Conservation (phyloP, 2,329 filamentous ascomycete genomes). For the Pseudogymnoascus sp. region DNA sequence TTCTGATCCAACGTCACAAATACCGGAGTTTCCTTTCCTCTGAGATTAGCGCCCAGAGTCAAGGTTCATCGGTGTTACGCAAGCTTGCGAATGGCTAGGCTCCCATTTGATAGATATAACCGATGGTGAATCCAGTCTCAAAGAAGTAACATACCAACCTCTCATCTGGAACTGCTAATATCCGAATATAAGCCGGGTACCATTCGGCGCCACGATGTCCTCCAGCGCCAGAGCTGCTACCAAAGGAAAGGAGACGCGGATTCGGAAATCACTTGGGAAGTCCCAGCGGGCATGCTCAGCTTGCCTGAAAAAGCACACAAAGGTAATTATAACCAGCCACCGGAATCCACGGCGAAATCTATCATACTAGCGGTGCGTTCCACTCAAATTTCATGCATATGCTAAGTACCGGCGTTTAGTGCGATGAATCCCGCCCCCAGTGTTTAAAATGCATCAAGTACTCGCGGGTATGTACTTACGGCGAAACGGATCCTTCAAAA, state of each 20-base stretch:
- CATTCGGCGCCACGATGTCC: background rate
- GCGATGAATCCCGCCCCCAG: background rate
- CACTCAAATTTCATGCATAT: background rate
- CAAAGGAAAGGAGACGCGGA: background rate
- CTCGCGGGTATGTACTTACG: background rate
- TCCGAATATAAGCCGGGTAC: background rate
- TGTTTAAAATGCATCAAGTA: conserved; percentile 7
- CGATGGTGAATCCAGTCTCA: background rate
- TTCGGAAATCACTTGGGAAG: background rate
- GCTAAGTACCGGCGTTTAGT: background rate
- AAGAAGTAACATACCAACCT: background rate
- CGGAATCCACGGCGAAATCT: background rate
- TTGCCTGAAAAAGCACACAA: background rate
- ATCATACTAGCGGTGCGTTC: background rate
- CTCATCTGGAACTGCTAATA: background rate
- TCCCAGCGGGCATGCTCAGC: background rate
- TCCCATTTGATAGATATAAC: conserved; percentile 1
- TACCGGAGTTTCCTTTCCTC: background rate
- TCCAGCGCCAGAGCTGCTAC: background rate
- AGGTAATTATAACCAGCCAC: background rate
- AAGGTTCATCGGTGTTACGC: background rate
- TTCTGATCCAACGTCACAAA: background rate
- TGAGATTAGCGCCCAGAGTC: background rate
- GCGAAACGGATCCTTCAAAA: background rate
- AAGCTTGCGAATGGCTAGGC: background rate